Conservation (phyloP, 2,329 filamentous ascomycete genomes). For the Cladobotryum mycophilum region DNA sequence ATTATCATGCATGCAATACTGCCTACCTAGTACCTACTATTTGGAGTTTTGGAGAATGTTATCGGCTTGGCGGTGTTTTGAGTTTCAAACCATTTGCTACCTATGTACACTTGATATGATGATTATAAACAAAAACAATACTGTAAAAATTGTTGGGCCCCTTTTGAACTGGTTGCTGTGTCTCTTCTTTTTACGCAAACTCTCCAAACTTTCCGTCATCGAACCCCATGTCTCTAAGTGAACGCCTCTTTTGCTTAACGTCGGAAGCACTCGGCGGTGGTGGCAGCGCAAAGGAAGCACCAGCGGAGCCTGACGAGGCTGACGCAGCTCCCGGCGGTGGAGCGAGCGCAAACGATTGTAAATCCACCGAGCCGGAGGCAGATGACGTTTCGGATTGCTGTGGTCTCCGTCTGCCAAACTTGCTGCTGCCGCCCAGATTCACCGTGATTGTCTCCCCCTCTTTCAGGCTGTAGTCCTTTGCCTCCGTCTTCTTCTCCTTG, state of each 20-base stretch:
- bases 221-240: constrained; percentile 65
- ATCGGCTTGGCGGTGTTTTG: too few species aligned
- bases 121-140: too few species aligned
- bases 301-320: constrained; percentile 10
- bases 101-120: too few species aligned
- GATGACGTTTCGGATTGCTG: constrained; percentile 17
- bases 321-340: constrained; percentile 50
- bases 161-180: too few species aligned
- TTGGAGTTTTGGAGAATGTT: too few species aligned
- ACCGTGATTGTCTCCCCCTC: constrained; percentile 86
- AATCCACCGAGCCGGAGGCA: constrained; percentile 23
- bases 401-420: constrained; percentile 44
- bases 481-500: constrained; percentile 31
- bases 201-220: constrained; percentile 87
- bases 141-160: too few species aligned
- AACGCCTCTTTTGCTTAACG: constrained; percentile 53
- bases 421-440: constrained; percentile 55
- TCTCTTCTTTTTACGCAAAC: constrained; percentile 47
- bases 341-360: constrained; percentile 63
- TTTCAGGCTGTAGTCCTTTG: constrained; percentile 74
- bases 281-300: constrained; percentile 50
- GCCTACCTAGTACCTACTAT: too few species aligned
- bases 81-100: too few species aligned
- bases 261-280: constrained; percentile 60
- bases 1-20: too few species aligned